Evolutionary conservation across 192 early-diverging fungal species (phyloP).

Genomic region (Polychytrium aggregatum): DNA sequence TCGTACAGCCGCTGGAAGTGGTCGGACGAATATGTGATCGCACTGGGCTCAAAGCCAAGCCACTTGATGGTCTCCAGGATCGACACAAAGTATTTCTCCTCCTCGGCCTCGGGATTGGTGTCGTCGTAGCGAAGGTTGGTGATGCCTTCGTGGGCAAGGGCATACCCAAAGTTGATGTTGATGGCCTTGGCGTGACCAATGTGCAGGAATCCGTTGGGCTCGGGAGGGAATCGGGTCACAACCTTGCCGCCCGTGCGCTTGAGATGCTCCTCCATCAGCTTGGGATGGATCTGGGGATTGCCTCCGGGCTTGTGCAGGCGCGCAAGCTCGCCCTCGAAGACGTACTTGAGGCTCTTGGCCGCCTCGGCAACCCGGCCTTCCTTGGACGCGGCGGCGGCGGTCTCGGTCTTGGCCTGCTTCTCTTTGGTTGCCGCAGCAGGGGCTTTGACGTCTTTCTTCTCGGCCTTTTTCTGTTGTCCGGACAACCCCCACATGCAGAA

Average conservation of each 20-base stretch:
- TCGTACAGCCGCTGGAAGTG: slow-evolving; percentile 96
- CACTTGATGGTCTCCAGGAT: slow-evolving; percentile 89
- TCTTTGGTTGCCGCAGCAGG: slow-evolving; percentile 20
- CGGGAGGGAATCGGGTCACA: slow-evolving; percentile 97
- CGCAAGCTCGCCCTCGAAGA: slow-evolving; percentile 88
- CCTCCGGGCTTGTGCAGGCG: slow-evolving; percentile 89
- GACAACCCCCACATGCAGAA: no score
- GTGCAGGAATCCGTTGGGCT: slow-evolving; percentile 97
- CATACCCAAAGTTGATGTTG: slow-evolving; percentile 99
- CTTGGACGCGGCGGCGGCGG: slow-evolving; percentile 8
- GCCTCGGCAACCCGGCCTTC: slow-evolving; percentile 32
- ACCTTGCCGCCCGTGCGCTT: slow-evolving; percentile 82
- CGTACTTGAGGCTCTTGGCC: slow-evolving; percentile 38
- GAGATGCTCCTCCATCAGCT: slow-evolving; percentile 83
- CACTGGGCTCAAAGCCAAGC: slow-evolving; percentile 89
- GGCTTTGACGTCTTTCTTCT: slow-evolving; percentile 40
- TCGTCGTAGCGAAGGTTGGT: slow-evolving; percentile 88
- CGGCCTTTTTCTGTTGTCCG: slow-evolving; percentile 30
- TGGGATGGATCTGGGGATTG: slow-evolving; percentile 89
- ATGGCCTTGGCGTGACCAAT: slow-evolving; percentile 99
- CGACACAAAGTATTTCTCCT: slow-evolving; percentile 88
- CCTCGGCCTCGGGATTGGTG: slow-evolving; percentile 87
- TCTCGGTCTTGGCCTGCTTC: slow-evolving; percentile 16
- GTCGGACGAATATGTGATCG: slow-evolving; percentile 94
- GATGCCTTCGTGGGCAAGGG: slow-evolving; percentile 74